Evolutionary conservation across 768 basidiomycete genomes (phyloP).

Genomic region (Psilocybe cyanescens): DNA sequence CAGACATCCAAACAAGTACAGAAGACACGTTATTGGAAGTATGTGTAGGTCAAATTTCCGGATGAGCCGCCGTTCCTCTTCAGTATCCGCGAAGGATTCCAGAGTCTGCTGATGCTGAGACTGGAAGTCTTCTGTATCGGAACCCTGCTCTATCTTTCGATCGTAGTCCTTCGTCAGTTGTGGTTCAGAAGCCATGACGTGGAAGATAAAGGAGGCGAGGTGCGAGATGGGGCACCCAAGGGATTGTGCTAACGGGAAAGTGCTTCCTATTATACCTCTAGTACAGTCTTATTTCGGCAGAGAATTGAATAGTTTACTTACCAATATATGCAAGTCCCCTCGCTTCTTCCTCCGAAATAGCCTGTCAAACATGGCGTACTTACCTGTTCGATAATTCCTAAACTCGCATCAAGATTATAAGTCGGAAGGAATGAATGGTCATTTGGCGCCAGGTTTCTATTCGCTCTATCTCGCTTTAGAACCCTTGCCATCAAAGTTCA

Average conservation of each 20-base stretch:
- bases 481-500: too few relatives aligned
- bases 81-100: conserved; percentile 21
- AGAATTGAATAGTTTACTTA: conserved; percentile 9
- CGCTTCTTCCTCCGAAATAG: conserved; percentile 9
- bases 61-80: conserved; percentile 57
- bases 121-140: conserved; percentile 9
- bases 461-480: too few relatives aligned
- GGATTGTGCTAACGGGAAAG: neutral
- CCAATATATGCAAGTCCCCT: conserved; percentile 13
- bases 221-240: neutral
- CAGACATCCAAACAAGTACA: conserved; percentile 80
- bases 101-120: neutral
- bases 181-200: conserved; percentile 18
- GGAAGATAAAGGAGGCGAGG: neutral
- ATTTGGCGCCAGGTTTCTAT: too few relatives aligned
- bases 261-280: neutral
- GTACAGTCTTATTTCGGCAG: conserved; percentile 8
- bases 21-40: conserved; percentile 70
- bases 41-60: conserved; percentile 71
- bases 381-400: too few relatives aligned
- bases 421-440: too few relatives aligned
- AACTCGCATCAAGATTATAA: too few relatives aligned
- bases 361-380: neutral
- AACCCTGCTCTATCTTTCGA: conserved; percentile 34
- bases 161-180: conserved; percentile 23